A percentile compares a stretch with the other conserved stretches of the same genome.
These are phyloP conservation scores for Panaeolus papilionaceus DNA, from an alignment of 768 basidiomycete genomes.

Conservation along the genomic window DNA sequence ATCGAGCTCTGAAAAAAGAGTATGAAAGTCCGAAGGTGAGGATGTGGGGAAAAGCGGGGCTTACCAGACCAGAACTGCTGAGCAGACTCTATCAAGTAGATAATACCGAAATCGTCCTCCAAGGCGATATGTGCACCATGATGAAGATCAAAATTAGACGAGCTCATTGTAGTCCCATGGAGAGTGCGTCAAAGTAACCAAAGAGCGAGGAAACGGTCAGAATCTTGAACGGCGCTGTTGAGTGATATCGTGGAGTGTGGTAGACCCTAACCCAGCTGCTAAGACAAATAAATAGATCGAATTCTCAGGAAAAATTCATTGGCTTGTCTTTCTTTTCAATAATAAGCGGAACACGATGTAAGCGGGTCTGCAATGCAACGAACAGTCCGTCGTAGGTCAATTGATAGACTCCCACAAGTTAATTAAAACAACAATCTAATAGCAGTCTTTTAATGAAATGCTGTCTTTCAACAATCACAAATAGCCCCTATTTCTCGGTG, in stretches of 20 bases:
- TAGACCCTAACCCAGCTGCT: constrained; percentile 6
- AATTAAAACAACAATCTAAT: not conserved
- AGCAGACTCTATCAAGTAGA: constrained; percentile 81
- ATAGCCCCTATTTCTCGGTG: not conserved
- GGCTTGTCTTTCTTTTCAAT: not conserved
- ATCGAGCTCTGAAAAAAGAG: constrained; percentile 72
- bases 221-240: not conserved
- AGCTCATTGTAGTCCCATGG: constrained; percentile 33
- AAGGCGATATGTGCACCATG: constrained; percentile 43
- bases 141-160: constrained; percentile 34
- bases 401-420: not conserved
- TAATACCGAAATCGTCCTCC: constrained; percentile 78
- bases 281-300: constrained; percentile 11
- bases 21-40: not conserved
- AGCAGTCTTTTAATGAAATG: not conserved
- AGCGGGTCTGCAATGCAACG: not conserved
- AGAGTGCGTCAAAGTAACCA: constrained; percentile 21
- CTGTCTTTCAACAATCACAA: not conserved
- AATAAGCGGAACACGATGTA: constrained; percentile 7
- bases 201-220: constrained; percentile 11
- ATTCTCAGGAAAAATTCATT: constrained; percentile 6
- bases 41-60: constrained; percentile 29
- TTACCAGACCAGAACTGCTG: constrained; percentile 93
- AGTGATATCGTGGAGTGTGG: constrained; percentile 8
- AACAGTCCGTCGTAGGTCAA: not conserved